Evolutionary conservation across 2,329 filamentous ascomycete genomes (phyloP), one percentile per base, ranked within the genome.

Genomic region (Colletotrichum scovillei): DNA sequence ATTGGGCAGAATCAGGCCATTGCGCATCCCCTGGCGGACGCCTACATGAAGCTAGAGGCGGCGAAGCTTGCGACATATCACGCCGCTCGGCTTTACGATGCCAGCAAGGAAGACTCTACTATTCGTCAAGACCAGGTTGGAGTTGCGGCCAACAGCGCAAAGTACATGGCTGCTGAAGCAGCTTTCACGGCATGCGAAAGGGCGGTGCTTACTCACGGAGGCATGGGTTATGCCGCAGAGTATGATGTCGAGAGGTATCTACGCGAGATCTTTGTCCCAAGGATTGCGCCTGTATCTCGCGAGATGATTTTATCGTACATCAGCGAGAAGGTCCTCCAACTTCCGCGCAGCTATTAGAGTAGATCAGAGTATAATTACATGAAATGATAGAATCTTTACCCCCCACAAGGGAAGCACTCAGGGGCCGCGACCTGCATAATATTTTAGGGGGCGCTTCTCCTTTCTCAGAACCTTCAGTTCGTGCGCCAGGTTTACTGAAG

Each of bases 271-370:
- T 84, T 92, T 70, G 88, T 93, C 52, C 91, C 91, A 3, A 82
- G 91, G 11, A 90, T 93, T 65, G 90, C 91, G 11, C 91, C 91
- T 0, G 87, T 93, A 0, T 91, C 89, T 69, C 81, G 91, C 75
- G 93, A 94, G 83, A 94, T 94, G 93, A 93, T 94, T 65, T 83
- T 93, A 84, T 94, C 94, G 76, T 94, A 91, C 79, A 88, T 94
- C 14, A 87, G 88, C 3, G 92, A 94, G 79, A 93, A 90, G 82
- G 92, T 90, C 0, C 81, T 94, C n/a, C 83, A 86, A 4, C 77
- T 94, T 30, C 93, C 92, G 1, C 85, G 90, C 72, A 94, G 92
- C 78, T 95, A 94, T 76, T 94, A 75, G 59, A 46, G 32, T 35
- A 35, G 11, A 35, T 5, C 32, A 35, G 3, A 12, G 32, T 35